Percentiles rank a stretch among this genome's conserved stretches.
Evolutionary conservation across 225 moss, liverwort and hornwort species (phyloP).

Genomic region (Ulota crispa): DNA sequence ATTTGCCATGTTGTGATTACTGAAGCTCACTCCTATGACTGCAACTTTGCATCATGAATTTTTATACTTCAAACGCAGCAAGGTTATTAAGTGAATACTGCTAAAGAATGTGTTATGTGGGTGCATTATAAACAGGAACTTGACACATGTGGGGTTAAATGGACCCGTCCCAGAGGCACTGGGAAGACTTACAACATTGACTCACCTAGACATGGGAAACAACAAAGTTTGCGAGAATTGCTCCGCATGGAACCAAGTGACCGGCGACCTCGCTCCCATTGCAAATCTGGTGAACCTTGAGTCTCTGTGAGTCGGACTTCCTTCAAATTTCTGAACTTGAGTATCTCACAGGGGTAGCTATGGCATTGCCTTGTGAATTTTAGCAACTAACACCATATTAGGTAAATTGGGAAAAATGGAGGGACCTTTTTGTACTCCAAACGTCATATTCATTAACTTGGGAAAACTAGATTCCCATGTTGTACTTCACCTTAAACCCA

Average conservation of each 20-base stretch:
- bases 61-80: no score
- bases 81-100: no score
- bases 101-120: neutral
- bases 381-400: no score
- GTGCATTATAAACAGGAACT: slow-evolving; percentile 29
- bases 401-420: no score
- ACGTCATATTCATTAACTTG: no score
- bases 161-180: slow-evolving; percentile 35
- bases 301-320: slow-evolving; percentile 22
- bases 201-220: slow-evolving; percentile 37
- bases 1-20: neutral
- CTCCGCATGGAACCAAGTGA: slow-evolving; percentile 38
- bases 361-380: neutral
- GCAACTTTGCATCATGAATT: no score
- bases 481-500: no score
- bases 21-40: neutral
- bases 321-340: neutral
- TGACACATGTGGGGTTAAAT: slow-evolving; percentile 35
- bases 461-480: no score
- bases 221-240: slow-evolving; percentile 27
- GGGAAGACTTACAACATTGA: slow-evolving; percentile 37
- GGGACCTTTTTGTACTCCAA: no score
- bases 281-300: slow-evolving; percentile 34
- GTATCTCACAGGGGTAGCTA: neutral
- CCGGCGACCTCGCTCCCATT: slow-evolving; percentile 34